phyloP scores from a whole-genome alignment of 257 asterid genomes.

The Jaltomata sinuosa region DNA sequence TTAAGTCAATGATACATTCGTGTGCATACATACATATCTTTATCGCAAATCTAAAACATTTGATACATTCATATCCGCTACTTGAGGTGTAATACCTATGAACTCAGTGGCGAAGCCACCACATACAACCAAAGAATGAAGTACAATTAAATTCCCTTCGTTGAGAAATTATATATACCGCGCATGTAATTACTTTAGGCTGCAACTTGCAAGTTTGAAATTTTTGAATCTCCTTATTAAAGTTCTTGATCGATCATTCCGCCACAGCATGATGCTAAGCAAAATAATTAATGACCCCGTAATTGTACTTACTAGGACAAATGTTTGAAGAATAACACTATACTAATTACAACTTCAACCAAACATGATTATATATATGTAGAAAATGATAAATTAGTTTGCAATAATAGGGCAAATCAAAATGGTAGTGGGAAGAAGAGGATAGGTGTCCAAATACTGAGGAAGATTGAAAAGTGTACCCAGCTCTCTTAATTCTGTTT shows the following conservation, averaged over 20 bases:
- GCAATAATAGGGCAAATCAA: background rate
- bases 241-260: background rate
- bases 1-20: background rate
- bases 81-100: background rate
- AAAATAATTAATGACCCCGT: background rate
- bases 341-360: background rate
- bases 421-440: background rate
- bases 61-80: background rate
- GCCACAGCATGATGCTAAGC: background rate
- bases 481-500: constrained; percentile 26
- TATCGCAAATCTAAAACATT: too few species aligned
- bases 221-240: background rate
- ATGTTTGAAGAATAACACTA: background rate
- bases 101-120: background rate
- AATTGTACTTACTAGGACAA: background rate
- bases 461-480: constrained; percentile 38
- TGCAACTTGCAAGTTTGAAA: background rate
- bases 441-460: constrained; percentile 41
- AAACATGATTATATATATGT: background rate
- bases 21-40: background rate
- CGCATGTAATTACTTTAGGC: too few species aligned
- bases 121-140: background rate
- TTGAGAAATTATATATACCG: background rate
- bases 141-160: background rate
- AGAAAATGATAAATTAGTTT: background rate